A percentile compares a stretch with the other conserved stretches of the same genome.
These are phyloP conservation scores for Plasmodium fragile DNA, from an alignment of 169 alveolate species.

Conservation along the genomic window DNA sequence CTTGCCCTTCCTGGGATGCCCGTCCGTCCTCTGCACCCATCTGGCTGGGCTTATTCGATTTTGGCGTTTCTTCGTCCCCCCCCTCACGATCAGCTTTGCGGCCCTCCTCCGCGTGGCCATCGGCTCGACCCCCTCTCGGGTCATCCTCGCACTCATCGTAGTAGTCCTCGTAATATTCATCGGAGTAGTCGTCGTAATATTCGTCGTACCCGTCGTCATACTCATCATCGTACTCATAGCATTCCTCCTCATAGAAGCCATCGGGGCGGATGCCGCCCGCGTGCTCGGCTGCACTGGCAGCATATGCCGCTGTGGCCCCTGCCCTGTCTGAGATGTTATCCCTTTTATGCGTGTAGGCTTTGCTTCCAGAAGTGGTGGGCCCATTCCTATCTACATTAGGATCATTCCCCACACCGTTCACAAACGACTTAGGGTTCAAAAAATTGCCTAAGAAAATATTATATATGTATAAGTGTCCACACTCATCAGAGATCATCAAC, in stretches of 20 bases:
- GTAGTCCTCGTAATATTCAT: background rate
- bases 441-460: slow-evolving; percentile 52
- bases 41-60: background rate
- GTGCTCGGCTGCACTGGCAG: background rate
- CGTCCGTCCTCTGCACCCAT: background rate
- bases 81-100: background rate
- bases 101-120: background rate
- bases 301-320: background rate
- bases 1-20: background rate
- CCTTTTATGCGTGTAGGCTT: background rate
- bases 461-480: slow-evolving; percentile 45
- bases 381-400: background rate
- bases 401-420: background rate
- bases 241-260: background rate
- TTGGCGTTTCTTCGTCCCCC: background rate
- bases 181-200: background rate
- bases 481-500: slow-evolving; percentile 31
- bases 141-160: background rate
- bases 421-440: background rate
- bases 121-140: background rate
- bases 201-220: background rate
- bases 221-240: background rate
- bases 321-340: slow-evolving; percentile 1
- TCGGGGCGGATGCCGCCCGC: background rate
- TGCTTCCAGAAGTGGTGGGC: background rate